Base-by-base conservation (phyloP, 2,329 filamentous ascomycete species). In the Chaetomium sp. region DNA sequence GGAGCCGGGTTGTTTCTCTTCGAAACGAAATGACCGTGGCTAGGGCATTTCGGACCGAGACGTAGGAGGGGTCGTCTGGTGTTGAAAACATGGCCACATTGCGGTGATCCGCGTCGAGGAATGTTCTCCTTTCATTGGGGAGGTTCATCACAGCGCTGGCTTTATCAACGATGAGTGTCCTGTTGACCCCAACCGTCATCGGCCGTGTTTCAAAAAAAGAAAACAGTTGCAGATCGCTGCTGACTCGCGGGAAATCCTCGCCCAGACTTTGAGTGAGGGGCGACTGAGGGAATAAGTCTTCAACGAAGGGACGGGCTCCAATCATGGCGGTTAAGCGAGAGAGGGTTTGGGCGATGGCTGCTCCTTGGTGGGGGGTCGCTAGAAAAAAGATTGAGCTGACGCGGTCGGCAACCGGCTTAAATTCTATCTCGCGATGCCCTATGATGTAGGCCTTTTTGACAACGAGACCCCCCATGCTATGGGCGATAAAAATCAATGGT, bases 401-500 rank as follows among this genome's bases (percentile, higher is more conserved):
- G 2, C 66, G 58, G 0, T 59, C 40, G 4, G 62, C 62, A 1
- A 71, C 35, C 0, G 57, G 27, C 1, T 52, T 11, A 49, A 65
- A 72, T 1, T 59, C 58, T 0, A 38, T n/a, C 0, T 59, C 48
- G 8, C 67, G 62, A 4, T 57, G 56, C 2, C 62, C 67, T 0
- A 72, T 55, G 8, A 72, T 65, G 43, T 65, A 70, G 0, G 70
- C 70, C 54, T 67, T 67, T 52, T 73, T 73, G 32, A 68, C 62
- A 1, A 73, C 67, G 0, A 73, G 59, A 0, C 70, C 71, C 5
- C 72, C 72, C 69, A 74, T 72, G 51, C 68, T 71, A 47, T 74
- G 71, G 2, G 61, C 70, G 14, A 73, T 61, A 10, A 74, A 65
- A 8, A 74, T 62, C 4, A 72, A 41, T 1, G 35, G 59, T 0